phyloP scores from a whole-genome alignment of 371 early-diverging fungal species.

The Conidiobolus incongruus region DNA sequence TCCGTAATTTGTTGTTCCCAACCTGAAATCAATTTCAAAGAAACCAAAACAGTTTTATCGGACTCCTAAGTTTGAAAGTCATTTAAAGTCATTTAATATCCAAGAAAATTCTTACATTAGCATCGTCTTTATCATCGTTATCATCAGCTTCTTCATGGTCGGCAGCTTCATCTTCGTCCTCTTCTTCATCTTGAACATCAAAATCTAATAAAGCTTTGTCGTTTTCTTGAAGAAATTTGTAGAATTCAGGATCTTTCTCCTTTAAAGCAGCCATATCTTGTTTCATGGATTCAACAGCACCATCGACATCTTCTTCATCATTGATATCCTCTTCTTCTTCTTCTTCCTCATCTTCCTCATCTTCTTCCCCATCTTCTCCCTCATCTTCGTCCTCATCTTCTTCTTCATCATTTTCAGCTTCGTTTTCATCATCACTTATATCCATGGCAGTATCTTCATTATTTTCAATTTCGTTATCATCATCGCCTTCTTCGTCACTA shows the following conservation, averaged over 20 bases:
- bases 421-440: constrained; percentile 14
- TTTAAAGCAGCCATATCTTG: constrained; percentile 47
- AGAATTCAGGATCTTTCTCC: constrained; percentile 72
- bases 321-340: constrained; percentile 12
- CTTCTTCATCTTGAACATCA: constrained; percentile 30
- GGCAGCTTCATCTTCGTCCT: constrained; percentile 22
- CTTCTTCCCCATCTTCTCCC: constrained; percentile 15
- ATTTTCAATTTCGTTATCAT: too few relatives aligned
- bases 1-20: constrained; percentile 42
- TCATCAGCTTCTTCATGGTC: constrained; percentile 12
- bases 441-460: constrained; percentile 6
- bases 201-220: constrained; percentile 60
- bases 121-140: constrained; percentile 6
- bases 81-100: too few relatives aligned
- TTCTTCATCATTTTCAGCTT: constrained; percentile 18
- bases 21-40: constrained; percentile 33
- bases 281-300: constrained; percentile 29
- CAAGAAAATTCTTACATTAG: too few relatives aligned
- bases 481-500: too few relatives aligned
- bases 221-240: constrained; percentile 67
- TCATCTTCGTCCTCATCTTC: constrained; percentile 10
- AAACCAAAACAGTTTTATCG: constrained; percentile 18
- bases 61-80: too few relatives aligned
- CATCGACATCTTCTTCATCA: constrained; percentile 13
- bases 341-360: constrained; percentile 11